Percentiles rank a stretch among this genome's conserved stretches.
Evolutionary conservation across 495 filamentous ascomycete genomes (phyloP).

Genomic region (Podospora conica): DNA sequence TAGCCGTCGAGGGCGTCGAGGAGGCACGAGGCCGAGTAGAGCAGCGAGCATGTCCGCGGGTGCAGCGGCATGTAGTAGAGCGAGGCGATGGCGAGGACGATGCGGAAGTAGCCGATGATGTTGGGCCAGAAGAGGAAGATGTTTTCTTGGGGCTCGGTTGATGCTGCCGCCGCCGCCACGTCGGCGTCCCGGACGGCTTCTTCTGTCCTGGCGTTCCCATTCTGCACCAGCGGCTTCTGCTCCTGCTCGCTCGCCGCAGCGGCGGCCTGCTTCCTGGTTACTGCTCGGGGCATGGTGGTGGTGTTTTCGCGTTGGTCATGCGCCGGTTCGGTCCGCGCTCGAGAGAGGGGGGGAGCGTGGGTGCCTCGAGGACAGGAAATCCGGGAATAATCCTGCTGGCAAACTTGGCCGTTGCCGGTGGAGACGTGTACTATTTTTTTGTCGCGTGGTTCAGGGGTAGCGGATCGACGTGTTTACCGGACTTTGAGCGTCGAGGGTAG

Average conservation of each 20-base stretch:
- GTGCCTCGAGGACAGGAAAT: not conserved
- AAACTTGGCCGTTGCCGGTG: not conserved
- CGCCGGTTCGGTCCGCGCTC: not conserved
- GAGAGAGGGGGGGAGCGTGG: not conserved
- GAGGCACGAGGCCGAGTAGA: constrained; percentile 89
- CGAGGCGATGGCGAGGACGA: constrained; percentile 82
- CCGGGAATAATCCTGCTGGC: not conserved
- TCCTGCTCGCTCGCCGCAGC: constrained; percentile 6
- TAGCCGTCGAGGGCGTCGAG: constrained; percentile 91
- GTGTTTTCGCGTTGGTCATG: not conserved
- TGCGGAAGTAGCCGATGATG: constrained; percentile 84
- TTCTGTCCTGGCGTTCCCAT: constrained; percentile 27
- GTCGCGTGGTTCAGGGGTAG: not conserved
- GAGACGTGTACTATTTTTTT: not conserved
- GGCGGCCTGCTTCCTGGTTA: constrained; percentile 20
- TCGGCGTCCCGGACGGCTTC: not conserved
- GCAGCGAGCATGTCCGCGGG: constrained; percentile 83
- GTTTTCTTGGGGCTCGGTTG: constrained; percentile 64
- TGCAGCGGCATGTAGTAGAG: constrained; percentile 99
- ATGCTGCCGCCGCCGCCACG: constrained; percentile 10
- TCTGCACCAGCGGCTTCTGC: constrained; percentile 1
- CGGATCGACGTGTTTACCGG: not conserved
- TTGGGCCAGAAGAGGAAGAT: constrained; percentile 96
- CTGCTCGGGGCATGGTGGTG: constrained; percentile 21
- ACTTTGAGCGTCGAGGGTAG: not conserved